Evolutionary conservation across 768 basidiomycete species (phyloP).

Genomic region (Pholiota conissans): DNA sequence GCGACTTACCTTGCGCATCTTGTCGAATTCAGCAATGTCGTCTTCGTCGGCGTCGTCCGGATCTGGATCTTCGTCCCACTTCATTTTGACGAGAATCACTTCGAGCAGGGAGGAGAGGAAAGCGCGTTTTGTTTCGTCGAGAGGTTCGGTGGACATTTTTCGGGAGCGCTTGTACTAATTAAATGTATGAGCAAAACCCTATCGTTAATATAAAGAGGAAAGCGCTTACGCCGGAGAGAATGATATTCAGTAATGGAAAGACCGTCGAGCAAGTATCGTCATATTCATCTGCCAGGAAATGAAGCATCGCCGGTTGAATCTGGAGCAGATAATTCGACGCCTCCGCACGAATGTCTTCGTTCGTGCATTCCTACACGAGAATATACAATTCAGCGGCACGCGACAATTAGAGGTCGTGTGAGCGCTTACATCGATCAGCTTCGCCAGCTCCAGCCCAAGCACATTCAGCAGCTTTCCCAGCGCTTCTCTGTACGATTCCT

Average conservation of each 20-base stretch:
- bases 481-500: constrained; percentile 87
- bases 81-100: constrained; percentile 84
- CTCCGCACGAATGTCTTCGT: constrained; percentile 61
- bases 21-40: constrained; percentile 78
- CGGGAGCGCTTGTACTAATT: constrained; percentile 77
- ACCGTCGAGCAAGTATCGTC: constrained; percentile 88
- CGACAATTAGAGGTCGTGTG: constrained; percentile 22
- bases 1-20: constrained; percentile 72
- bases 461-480: constrained; percentile 82
- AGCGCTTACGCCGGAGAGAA: constrained; percentile 69
- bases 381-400: constrained; percentile 7
- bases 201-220: not conserved
- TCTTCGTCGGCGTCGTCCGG: constrained; percentile 88
- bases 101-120: constrained; percentile 80
- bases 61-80: constrained; percentile 83
- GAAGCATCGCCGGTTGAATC: constrained; percentile 78
- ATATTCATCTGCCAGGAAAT: constrained; percentile 87
- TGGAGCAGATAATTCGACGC: constrained; percentile 64
- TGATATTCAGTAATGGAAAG: constrained; percentile 73
- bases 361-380: constrained; percentile 51
- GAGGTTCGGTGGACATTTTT: constrained; percentile 58
- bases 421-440: constrained; percentile 73
- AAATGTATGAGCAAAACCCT: not conserved
- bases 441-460: constrained; percentile 79
- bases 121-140: constrained; percentile 65